These are phyloP conservation scores for Backusella australiensis DNA, from an alignment of 192 early-diverging fungal species.

Conservation along the genomic window DNA sequence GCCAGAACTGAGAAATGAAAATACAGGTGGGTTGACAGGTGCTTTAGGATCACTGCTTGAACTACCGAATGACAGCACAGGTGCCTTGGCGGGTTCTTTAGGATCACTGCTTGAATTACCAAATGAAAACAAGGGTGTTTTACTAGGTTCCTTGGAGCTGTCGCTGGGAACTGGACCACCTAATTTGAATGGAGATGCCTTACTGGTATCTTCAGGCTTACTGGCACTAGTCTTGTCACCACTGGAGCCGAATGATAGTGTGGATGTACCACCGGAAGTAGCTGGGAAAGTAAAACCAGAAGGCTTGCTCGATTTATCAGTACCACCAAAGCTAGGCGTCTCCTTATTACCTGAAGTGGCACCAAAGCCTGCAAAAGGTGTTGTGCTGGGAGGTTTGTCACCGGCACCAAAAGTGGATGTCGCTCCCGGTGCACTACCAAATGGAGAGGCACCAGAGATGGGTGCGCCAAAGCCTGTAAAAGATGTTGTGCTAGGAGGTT, in stretches of 20 bases:
- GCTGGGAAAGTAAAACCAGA: background rate
- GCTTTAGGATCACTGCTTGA: too few species aligned
- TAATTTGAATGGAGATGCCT: background rate
- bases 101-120: background rate
- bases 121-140: background rate
- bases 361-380: background rate
- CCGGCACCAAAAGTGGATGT: background rate
- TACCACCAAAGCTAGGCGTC: background rate
- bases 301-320: background rate
- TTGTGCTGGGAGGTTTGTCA: background rate
- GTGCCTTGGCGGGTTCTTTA: too few species aligned
- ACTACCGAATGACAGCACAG: background rate
- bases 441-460: background rate
- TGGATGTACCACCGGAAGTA: background rate
- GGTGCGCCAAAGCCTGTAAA: background rate
- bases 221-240: background rate
- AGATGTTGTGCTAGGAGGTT: background rate
- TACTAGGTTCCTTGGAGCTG: background rate
- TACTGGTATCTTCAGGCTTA: background rate
- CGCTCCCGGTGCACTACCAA: background rate
- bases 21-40: background rate
- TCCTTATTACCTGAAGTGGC: background rate
- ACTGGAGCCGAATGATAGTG: background rate
- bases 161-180: background rate
- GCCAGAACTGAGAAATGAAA: too few species aligned